A percentile compares a stretch with the other conserved stretches of the same genome.
Evolutionary conservation across 306 rosid genomes (phyloP).

Genomic region (Acacia melanoxylon): DNA sequence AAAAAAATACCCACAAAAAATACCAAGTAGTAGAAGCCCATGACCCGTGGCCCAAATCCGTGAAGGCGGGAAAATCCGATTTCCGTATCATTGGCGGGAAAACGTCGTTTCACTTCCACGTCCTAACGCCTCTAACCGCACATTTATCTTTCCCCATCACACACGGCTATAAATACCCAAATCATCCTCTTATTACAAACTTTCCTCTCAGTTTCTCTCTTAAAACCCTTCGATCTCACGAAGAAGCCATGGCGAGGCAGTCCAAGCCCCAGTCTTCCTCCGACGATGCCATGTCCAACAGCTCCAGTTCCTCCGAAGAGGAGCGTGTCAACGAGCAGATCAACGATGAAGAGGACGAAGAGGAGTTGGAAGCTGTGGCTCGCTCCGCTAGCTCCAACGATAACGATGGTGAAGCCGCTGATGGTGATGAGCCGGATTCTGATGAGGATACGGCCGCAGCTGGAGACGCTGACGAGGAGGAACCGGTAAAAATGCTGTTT

Average conservation of each 20-base stretch:
- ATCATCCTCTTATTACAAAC: background rate
- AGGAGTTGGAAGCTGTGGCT: slow-evolving; percentile 90
- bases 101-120: slow-evolving; percentile 28
- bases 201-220: background rate
- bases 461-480: slow-evolving; percentile 56
- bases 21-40: background rate
- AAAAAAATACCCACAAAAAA: background rate
- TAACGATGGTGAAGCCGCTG: slow-evolving; percentile 57
- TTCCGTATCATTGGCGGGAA: slow-evolving; percentile 67
- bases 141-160: slow-evolving; percentile 34
- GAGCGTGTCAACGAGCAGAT: slow-evolving; percentile 59
- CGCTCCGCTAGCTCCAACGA: slow-evolving; percentile 77
- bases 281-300: slow-evolving; percentile 67
- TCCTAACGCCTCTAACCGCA: slow-evolving; percentile 40
- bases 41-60: background rate
- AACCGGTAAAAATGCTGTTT: slow-evolving; percentile 43
- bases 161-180: slow-evolving; percentile 38
- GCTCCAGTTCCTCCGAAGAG: slow-evolving; percentile 57
- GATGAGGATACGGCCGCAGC: background rate
- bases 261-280: slow-evolving; percentile 65
- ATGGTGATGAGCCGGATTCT: slow-evolving; percentile 26
- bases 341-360: slow-evolving; percentile 83
- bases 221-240: slow-evolving; percentile 62
- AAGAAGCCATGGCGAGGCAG: slow-evolving; percentile 59
- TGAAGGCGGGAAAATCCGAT: slow-evolving; percentile 52